Evolutionary conservation across 192 early-diverging fungal genomes (phyloP).

Genomic region (Coemansia sp.): DNA sequence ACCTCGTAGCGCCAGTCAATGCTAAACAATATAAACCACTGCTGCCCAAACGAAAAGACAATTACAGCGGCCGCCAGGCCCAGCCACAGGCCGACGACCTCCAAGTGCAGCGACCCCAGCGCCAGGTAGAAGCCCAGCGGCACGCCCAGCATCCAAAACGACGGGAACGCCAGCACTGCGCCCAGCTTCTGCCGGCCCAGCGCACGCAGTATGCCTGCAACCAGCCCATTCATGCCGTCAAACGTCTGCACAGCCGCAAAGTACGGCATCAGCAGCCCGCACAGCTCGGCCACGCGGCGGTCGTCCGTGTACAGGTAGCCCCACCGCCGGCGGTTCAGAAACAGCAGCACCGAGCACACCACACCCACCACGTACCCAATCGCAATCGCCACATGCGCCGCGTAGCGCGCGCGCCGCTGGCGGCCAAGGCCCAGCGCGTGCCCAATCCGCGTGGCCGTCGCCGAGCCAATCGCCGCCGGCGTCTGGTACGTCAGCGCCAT

Average conservation of each 20-base stretch:
- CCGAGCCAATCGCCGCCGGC: constrained; percentile 68
- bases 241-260: constrained; percentile 38
- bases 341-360: constrained; percentile 58
- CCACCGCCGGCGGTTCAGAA: constrained; percentile 56
- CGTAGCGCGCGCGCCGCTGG: constrained; percentile 55
- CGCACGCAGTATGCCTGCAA: constrained; percentile 57
- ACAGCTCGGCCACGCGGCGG: constrained; percentile 24
- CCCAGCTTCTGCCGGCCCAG: constrained; percentile 54
- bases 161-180: constrained; percentile 49
- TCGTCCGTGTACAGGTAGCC: constrained; percentile 60
- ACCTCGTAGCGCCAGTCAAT: constrained; percentile 52
- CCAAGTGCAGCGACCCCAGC: constrained; percentile 38
- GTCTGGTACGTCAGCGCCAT: constrained; percentile 70
- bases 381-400: constrained; percentile 57
- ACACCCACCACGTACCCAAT: constrained; percentile 60
- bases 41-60: constrained; percentile 26
- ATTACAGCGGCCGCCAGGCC: constrained; percentile 56
- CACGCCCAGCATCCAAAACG: constrained; percentile 54
- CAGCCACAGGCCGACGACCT: constrained; percentile 62
- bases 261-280: constrained; percentile 36
- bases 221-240: constrained; percentile 61
- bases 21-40: constrained; percentile 33
- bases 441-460: constrained; percentile 76
- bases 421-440: constrained; percentile 64
- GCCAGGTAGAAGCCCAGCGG: constrained; percentile 56